Base-by-base conservation (phyloP, 2,329 filamentous ascomycete species). In the Xylariomycetidae sp. region DNA sequence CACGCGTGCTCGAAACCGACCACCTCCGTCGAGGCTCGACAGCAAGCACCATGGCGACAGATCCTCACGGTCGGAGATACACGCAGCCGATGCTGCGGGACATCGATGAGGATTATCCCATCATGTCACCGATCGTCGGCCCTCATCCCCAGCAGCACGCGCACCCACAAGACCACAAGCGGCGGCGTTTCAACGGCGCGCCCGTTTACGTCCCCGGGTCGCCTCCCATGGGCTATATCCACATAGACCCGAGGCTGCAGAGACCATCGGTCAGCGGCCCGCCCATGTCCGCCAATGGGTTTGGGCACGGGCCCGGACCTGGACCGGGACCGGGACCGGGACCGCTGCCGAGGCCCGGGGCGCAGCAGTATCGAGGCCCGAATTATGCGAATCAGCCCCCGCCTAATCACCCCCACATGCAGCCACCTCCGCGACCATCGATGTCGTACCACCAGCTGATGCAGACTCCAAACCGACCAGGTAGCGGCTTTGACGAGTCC, bases 1-100 rank as follows among this genome's bases (percentile, higher is more conserved):
- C 48, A 6, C 45, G 53, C 26, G 44, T 51, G 16, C 42, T 54
- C 22, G 56, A 57, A 37, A 41, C 46, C 11, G 50, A 54, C 13
- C 50, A 54, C 30, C 42, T 47, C 20, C 54, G 57, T n/a, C 58
- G 51, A 11, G 50, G 50, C 4, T 54, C 54, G 14, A 30, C 45
- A 12, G 46, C 46, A 8, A 47, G 44, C 26, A 20, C 37, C 25
- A 44, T 50, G 32, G 68, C 70, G 3, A 66, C 70, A 8, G 80
- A 83, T 33, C 57, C 62, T 17, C 85, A 85, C 52, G 72, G 80
- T 36, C 74, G 82, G 15, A 74, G 81, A 23, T 74, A 74, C 49
- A 74, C 46, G 74, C 42, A 65, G 63, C 27, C 44, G 44, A 33
- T 58, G 57, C 54, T 44, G 50, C 62, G 50, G 54, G 66, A 59